Percentiles rank a stretch among this genome's conserved stretches.
Conservation (phyloP, 306 rosid species). For the Quercus parvula region DNA sequence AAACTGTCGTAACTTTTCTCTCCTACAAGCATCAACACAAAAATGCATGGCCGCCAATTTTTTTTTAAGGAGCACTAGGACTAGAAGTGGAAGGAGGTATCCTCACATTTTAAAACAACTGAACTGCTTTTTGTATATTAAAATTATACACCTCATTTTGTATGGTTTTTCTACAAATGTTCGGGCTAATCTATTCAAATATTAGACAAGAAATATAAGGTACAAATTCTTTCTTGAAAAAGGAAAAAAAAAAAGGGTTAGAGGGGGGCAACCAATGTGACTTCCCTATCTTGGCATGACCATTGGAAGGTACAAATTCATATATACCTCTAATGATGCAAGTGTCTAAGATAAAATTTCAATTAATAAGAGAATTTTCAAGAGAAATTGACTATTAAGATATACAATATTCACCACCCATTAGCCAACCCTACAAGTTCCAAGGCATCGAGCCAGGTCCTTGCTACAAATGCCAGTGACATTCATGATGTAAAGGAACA, state of each 20-base stretch:
- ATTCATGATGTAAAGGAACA: slow-evolving; percentile 27
- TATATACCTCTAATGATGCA: slow-evolving; percentile 20
- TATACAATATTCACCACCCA: slow-evolving; percentile 40
- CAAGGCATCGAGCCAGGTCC: slow-evolving; percentile 21
- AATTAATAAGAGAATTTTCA: slow-evolving; percentile 12
- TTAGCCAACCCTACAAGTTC: slow-evolving; percentile 27
- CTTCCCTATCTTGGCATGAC: no score
- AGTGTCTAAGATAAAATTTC: not conserved
- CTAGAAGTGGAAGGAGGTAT: no score
- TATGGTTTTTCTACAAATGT: not conserved
- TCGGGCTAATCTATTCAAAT: not conserved
- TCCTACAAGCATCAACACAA: no score
- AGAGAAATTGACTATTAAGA: slow-evolving; percentile 22
- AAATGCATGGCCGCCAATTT: no score
- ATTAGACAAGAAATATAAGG: no score
- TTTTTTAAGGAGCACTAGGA: no score
- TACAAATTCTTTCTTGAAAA: no score
- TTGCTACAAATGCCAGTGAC: slow-evolving; percentile 32
- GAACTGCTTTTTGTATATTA: not conserved
- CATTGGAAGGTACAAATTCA: not conserved
- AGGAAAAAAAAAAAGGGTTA: no score
- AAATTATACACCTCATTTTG: not conserved
- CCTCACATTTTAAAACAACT: not conserved
- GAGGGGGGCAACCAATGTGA: no score
- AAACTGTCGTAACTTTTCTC: no score